A percentile compares a stretch with the other conserved stretches of the same genome.
These are phyloP conservation scores for Clarkia xantiana DNA, from an alignment of 345 rosid genomes.

Conservation along the genomic window DNA sequence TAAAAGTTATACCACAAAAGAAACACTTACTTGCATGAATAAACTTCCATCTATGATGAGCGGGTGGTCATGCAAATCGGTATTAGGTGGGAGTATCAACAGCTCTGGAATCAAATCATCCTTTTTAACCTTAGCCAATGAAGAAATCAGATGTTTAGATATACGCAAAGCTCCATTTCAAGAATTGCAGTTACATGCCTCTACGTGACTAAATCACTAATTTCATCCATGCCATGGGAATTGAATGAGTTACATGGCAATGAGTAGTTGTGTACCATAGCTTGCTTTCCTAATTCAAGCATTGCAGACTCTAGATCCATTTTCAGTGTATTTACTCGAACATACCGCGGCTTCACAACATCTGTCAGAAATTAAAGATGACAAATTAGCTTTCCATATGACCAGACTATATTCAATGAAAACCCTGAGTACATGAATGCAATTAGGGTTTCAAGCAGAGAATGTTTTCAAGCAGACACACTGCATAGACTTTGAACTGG, in stretches of 20 bases:
- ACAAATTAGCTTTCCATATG: conserved; percentile 1
- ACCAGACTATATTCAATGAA: not conserved
- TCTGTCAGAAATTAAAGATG: conserved; percentile 23
- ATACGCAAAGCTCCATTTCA: not conserved
- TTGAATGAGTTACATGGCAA: not conserved
- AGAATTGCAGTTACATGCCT: no score
- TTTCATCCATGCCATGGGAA: no score
- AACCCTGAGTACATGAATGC: no score
- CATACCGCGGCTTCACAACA: conserved; percentile 52
- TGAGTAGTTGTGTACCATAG: conserved; percentile 26
- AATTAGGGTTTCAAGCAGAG: no score
- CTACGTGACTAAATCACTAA: no score
- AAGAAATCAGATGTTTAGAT: not conserved
- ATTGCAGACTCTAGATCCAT: conserved; percentile 51
- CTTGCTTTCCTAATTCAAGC: conserved; percentile 41
- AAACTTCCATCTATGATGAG: conserved; percentile 58
- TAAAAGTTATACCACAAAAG: not conserved
- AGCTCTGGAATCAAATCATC: conserved; percentile 64
- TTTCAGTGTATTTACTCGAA: conserved; percentile 80
- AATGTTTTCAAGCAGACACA: no score
- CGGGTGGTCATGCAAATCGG: conserved; percentile 76
- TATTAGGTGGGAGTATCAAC: conserved; percentile 60
- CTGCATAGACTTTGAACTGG: no score
- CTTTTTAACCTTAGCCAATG: conserved; percentile 36
- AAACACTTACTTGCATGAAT: conserved; percentile 53